Evolutionary conservation across 768 basidiomycete genomes (phyloP).

Genomic region (Naganishia vishniacii): DNA sequence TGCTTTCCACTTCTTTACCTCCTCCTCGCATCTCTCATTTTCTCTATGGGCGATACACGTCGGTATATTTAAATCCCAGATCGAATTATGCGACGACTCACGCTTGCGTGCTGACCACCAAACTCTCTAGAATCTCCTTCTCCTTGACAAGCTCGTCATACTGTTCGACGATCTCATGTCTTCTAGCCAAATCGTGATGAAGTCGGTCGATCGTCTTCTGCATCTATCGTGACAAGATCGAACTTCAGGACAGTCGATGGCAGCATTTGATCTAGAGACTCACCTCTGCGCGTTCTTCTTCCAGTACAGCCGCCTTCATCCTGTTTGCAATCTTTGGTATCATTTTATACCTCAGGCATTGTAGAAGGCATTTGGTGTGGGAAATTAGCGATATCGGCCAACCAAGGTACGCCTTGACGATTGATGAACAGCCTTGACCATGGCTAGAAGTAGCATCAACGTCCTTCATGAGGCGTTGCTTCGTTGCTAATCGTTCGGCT

Average conservation of each 20-base stretch:
- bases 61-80: too few relatives aligned
- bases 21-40: conserved; percentile 24
- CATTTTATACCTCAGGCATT: not conserved
- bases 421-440: too few relatives aligned
- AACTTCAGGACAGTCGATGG: not conserved
- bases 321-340: not conserved
- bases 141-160: conserved; percentile 12
- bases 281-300: not conserved
- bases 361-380: too few relatives aligned
- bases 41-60: too few relatives aligned
- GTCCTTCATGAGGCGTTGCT: too few relatives aligned
- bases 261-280: not conserved
- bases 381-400: too few relatives aligned
- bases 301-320: not conserved
- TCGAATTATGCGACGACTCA: too few relatives aligned
- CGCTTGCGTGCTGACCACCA: conserved; percentile 6
- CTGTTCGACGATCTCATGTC: not conserved
- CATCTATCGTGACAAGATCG: not conserved
- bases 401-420: too few relatives aligned
- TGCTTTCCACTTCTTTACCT: conserved; percentile 19
- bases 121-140: not conserved
- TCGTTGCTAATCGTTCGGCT: too few relatives aligned
- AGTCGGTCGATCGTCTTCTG: not conserved
- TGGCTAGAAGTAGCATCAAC: too few relatives aligned
- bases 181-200: not conserved